A percentile compares a stretch with the other conserved stretches of the same genome.
Evolutionary conservation across 163 green algal genomes (phyloP).

Genomic region (Scenedesmus sp.): DNA sequence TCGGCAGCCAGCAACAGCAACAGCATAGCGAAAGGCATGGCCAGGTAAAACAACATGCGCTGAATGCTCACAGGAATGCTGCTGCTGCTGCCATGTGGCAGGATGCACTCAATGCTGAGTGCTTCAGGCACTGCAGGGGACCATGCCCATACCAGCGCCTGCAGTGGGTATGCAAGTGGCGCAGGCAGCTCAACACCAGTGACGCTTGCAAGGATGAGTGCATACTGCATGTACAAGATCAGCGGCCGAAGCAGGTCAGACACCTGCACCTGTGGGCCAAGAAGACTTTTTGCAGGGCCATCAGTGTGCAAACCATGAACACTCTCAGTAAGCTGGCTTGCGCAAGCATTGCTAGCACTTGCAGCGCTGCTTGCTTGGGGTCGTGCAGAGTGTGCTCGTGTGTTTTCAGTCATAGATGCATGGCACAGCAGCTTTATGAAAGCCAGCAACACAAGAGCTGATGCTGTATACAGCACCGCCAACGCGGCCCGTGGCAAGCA

Average conservation of each 20-base stretch:
- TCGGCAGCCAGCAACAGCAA: background rate
- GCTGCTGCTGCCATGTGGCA: background rate
- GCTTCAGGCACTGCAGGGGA: background rate
- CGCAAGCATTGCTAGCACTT: no score
- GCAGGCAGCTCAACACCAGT: background rate
- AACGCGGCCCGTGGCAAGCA: background rate
- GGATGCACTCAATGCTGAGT: constrained; percentile 4
- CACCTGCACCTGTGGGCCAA: background rate
- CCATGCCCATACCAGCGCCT: constrained; percentile 3
- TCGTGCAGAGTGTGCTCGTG: background rate
- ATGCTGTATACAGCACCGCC: background rate
- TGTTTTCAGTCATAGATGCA: background rate
- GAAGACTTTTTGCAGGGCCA: background rate
- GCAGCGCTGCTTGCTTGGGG: background rate
- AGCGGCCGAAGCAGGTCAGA: background rate
- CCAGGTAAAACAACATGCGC: constrained; percentile 21
- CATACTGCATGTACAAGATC: constrained; percentile 24
- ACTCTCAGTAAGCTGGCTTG: background rate
- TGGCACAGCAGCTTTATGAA: background rate
- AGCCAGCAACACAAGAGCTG: background rate
- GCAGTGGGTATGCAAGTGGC: background rate
- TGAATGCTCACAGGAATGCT: background rate
- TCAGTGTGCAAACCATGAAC: background rate
- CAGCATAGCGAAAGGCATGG: constrained; percentile 20
- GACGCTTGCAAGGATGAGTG: constrained; percentile 19